Evolutionary conservation across 2,329 filamentous ascomycete genomes (phyloP), one percentile per base, ranked within the genome.

Genomic region (Alternaria incomplexa): DNA sequence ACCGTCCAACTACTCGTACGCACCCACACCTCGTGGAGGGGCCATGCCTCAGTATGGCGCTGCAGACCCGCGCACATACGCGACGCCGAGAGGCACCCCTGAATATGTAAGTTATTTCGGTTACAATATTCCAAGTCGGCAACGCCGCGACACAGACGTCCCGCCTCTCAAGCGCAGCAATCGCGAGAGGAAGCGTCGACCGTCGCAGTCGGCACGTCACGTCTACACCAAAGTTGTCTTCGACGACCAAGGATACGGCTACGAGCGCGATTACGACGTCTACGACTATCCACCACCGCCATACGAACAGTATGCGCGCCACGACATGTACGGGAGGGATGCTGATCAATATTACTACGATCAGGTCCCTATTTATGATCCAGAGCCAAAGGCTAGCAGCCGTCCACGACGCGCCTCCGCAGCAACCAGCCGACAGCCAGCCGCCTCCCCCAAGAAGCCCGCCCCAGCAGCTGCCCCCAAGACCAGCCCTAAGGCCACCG

Each of bases 41-140:
- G 65, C 64, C 57, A 73, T 84, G 66, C 81, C 81, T 55, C 82
- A 83, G 66, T 81, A 81, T 64, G 79, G 79, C 58, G 80, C 82
- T 50, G 56, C 61, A 50, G 68, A 75, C 32, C 74, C 72, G 61
- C 77, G 74, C 79, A 68, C 72, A 64, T 73, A 74, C 79, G 84
- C 79, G 79, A 86, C 83, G 78, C 83, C 82, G 79, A 84, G 81
- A 83, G 85, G 81, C 81, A 84, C 86, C 80, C 75, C 81, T 79
- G 87, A 89, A 81, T 85, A 87, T 89, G 88, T 90, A 89, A 90
- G 88, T 90, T 70, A 73, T 78, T 77, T 77, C 69, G 85, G 84
- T 84, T 85, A 82, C 81, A 63, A 53, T 74, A 79, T 80, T 79
- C 73, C 78, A 71, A 80, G 78, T 77, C 74, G 77, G 73, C 75